These are phyloP conservation scores for Alternaria viburni DNA, from an alignment of 2,329 filamentous ascomycete genomes.

Conservation along the genomic window DNA sequence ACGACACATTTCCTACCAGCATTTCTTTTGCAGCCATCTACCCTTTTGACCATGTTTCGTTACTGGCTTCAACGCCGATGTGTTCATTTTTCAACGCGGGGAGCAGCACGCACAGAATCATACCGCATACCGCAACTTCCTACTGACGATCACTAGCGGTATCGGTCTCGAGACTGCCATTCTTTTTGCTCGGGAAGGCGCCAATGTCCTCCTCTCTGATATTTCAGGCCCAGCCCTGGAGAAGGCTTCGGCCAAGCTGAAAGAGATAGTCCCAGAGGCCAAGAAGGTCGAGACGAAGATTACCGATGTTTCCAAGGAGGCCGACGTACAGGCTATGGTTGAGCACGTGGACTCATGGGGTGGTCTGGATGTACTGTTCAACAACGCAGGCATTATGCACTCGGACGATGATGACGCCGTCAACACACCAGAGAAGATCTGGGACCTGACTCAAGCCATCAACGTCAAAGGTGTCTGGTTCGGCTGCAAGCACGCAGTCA, in stretches of 20 bases:
- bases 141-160: constrained; percentile 63
- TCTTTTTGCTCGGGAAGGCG: constrained; percentile 87
- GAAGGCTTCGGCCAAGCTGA: constrained; percentile 76
- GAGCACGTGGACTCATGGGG: constrained; percentile 82
- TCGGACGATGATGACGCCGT: constrained; percentile 70
- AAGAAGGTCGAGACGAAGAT: constrained; percentile 66
- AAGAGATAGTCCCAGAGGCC: constrained; percentile 69
- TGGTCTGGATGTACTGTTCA: constrained; percentile 91
- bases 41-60: neutral
- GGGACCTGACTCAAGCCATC: constrained; percentile 91
- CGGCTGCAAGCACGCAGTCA: constrained; percentile 88
- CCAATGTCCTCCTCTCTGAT: constrained; percentile 83
- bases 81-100: neutral
- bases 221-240: constrained; percentile 80
- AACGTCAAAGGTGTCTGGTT: constrained; percentile 99
- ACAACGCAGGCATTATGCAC: constrained; percentile 98
- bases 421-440: constrained; percentile 86
- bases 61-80: neutral
- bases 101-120: neutral
- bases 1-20: neutral
- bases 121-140: neutral
- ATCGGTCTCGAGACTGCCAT: constrained; percentile 93
- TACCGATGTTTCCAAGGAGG: constrained; percentile 86
- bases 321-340: constrained; percentile 75
- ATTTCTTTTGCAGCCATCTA: neutral